Conservation (phyloP, 805 yeast species). For the Dipodascopsis tothii region DNA sequence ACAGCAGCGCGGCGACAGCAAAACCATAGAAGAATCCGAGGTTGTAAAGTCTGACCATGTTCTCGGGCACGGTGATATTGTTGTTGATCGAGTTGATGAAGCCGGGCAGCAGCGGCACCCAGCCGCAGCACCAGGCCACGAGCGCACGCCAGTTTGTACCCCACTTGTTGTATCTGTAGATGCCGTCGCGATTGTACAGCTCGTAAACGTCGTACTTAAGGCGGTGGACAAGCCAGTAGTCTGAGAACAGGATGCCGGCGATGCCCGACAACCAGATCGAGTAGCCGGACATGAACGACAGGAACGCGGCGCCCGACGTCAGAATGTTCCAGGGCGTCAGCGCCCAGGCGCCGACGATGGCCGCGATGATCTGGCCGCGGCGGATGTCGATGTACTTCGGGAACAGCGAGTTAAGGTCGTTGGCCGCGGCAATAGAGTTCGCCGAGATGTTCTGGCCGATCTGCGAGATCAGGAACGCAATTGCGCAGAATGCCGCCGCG, state of each 20-base stretch:
- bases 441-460: constrained; percentile 63
- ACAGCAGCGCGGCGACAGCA: constrained; percentile 40
- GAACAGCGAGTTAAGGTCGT: constrained; percentile 33
- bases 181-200: constrained; percentile 36
- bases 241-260: constrained; percentile 35
- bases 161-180: constrained; percentile 38
- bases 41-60: constrained; percentile 40
- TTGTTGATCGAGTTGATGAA: constrained; percentile 23
- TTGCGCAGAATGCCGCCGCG: constrained; percentile 20
- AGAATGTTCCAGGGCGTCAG: constrained; percentile 39
- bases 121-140: constrained; percentile 33
- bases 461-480: constrained; percentile 57
- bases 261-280: constrained; percentile 40
- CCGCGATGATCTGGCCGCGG: constrained; percentile 43
- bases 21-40: constrained; percentile 25
- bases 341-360: constrained; percentile 30
- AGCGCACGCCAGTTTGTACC: constrained; percentile 43
- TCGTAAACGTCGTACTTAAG: constrained; percentile 38
- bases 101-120: constrained; percentile 27
- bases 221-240: constrained; percentile 38
- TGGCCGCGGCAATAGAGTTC: constrained; percentile 38
- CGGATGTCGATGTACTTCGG: constrained; percentile 52
- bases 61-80: constrained; percentile 48
- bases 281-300: constrained; percentile 34
- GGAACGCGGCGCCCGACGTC: constrained; percentile 34